Conservation (phyloP, 768 basidiomycete species). For the Suillus lakei region DNA sequence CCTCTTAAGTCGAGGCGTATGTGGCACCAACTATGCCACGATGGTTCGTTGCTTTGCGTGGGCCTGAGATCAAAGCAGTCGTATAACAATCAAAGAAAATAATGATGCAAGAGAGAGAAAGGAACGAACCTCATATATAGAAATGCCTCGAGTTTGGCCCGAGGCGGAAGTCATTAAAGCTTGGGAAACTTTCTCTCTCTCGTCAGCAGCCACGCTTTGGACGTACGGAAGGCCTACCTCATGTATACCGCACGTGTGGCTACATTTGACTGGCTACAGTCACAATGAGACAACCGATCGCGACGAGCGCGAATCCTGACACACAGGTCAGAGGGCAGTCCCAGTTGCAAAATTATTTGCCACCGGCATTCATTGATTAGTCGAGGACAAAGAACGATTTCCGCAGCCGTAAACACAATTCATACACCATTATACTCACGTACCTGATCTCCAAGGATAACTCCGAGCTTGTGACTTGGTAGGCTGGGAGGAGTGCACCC, state of each 20-base stretch:
- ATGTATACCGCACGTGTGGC: slow-evolving; percentile 40
- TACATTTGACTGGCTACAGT: slow-evolving; percentile 32
- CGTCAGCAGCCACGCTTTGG: slow-evolving; percentile 41
- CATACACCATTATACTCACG: not conserved
- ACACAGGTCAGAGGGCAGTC: slow-evolving; percentile 23
- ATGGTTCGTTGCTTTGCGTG: slow-evolving; percentile 27
- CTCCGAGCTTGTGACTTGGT: not conserved
- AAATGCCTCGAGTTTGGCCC: slow-evolving; percentile 37
- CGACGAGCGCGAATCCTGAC: slow-evolving; percentile 35
- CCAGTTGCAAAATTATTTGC: slow-evolving; percentile 7
- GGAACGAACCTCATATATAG: slow-evolving; percentile 36
- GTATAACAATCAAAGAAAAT: slow-evolving; percentile 27
- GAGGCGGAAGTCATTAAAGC: slow-evolving; percentile 34
- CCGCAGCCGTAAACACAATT: slow-evolving; percentile 5
- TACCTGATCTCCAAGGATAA: slow-evolving; percentile 9
- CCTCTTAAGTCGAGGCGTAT: not conserved
- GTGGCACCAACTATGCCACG: not conserved
- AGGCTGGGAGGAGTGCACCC: not conserved
- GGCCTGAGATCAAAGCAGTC: slow-evolving; percentile 28
- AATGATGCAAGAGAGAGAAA: slow-evolving; percentile 30
- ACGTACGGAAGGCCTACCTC: slow-evolving; percentile 40
- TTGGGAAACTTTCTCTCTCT: slow-evolving; percentile 33
- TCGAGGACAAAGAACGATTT: slow-evolving; percentile 10
- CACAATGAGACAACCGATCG: slow-evolving; percentile 38
- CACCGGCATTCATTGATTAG: slow-evolving; percentile 5